Evolutionary conservation across 495 filamentous ascomycete genomes (phyloP), one percentile per base, ranked within the genome.

Genomic region (Penicillium lividum): DNA sequence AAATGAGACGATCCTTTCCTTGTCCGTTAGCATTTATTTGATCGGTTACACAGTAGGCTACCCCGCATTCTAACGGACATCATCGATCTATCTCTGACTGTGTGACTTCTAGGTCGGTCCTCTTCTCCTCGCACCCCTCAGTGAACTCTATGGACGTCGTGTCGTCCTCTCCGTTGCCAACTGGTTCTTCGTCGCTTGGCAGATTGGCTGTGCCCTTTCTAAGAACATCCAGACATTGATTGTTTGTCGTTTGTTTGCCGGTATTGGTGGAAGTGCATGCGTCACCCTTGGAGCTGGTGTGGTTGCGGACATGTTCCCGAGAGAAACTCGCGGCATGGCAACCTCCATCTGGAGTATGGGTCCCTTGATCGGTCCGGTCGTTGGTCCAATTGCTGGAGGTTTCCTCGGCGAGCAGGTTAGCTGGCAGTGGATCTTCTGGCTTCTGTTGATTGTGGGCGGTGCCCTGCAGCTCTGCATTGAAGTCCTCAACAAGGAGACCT

Each of bases 191-290:
- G 64, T 81, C n/a, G 61, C 81, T 9, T 89, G 84, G 80, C 84
- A 86, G 55, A 86, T 90, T 38, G 87, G 86, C 1, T 89, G 87
- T 61, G 88, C 88, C 4, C 69, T 90, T 10, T 77, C 86, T 0
- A 84, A 84, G 0, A 84, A 80, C 44, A 75, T 90, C 31, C 60
- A 61, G 7, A 62, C 73, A 1, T 73, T 90, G 9, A 85, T 90
- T 30, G 79, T 85, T 11, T 89, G 87, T 67, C 85, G 88, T 2
- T 79, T 90, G 28, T 48, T 58, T 3, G 56, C 56, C 16, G 56
- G 56, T 15, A 47, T 53, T 10, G 56, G 49, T 16, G 48, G 49
- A 36, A 53, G 49, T 15, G 56, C 28, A 25, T 53, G 49, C 27
- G 5, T 58, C 2, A 58, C 56, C 13, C 49, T 58, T 16, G 56